Conservation (phyloP, 148 eudicot genomes). For the Simmondsia chinensis region DNA sequence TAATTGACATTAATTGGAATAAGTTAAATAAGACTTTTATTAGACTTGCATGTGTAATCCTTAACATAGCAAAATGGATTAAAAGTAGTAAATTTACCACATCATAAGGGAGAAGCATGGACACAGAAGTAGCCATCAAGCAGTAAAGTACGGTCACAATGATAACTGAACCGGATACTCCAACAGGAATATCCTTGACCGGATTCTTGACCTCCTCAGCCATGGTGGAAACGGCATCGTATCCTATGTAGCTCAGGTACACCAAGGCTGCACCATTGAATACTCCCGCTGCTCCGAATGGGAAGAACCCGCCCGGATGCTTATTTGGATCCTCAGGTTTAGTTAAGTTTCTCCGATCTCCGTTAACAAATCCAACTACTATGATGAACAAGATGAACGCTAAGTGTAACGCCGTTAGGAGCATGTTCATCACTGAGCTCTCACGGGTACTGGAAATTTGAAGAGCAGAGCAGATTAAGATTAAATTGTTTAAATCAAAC, state of each 20-base stretch:
- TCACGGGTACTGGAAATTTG: constrained; percentile 60
- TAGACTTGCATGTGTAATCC: no score
- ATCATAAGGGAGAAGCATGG: constrained; percentile 88
- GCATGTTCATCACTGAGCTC: constrained; percentile 70
- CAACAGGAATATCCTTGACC: constrained; percentile 68
- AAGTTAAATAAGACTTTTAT: no score
- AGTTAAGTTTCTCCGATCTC: constrained; percentile 53
- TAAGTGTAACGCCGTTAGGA: constrained; percentile 52
- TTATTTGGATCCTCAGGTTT: constrained; percentile 39
- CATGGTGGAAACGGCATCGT: constrained; percentile 95
- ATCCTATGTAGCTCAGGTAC: constrained; percentile 79
- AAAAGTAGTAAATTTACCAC: constrained; percentile 27
- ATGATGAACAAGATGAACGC: constrained; percentile 69
- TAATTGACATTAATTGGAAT: no score
- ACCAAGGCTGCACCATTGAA: constrained; percentile 90
- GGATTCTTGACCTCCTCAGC: constrained; percentile 86
- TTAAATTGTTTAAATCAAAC: no score
- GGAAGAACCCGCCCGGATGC: constrained; percentile 57
- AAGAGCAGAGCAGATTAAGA: not conserved
- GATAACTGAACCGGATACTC: constrained; percentile 83
- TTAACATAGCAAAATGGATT: no score
- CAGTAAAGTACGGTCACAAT: constrained; percentile 76
- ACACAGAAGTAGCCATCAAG: constrained; percentile 87
- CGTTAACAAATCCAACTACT: constrained; percentile 63
- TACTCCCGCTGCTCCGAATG: constrained; percentile 65